Base-by-base conservation (phyloP, 23 red algal species). In the Agarophyton chilense region DNA sequence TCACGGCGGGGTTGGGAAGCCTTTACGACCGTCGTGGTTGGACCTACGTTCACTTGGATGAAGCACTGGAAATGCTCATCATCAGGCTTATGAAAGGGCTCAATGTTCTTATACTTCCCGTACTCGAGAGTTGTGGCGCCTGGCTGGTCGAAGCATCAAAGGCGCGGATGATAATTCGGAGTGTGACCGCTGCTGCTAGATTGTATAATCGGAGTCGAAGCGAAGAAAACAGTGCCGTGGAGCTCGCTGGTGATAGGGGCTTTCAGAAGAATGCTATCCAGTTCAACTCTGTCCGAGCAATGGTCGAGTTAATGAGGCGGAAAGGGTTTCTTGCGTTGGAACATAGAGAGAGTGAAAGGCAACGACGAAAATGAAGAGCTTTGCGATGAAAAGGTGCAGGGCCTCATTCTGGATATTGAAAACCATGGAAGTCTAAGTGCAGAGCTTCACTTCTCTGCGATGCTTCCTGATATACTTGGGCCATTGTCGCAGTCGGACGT, bases 21-120 rank as follows among this genome's bases (percentile, higher is more conserved):
- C 26, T 19, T 2, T 82, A 61, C 16, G 54, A 82, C 38, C 1
- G 14, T 16, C 26, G 56, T 21, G 78, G 78, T 19, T 82, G 54
- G 54, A 65, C 31, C 12, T 65, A 64, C 42, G 53, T 65, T 2
- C 78, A 82, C 19, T 57, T 82, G 17, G 54, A 82, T 46, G 78
- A 82, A 45, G 52, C 56, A 1, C 24, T 82, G 3, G 78, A 64
- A 46, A 65, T 82, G 78, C 33, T 65, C 7, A 65, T 82, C 31
- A 42, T 82, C 0, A 17, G 56, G 22, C 56, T 65, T 34, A 1
- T 82, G n/a, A 82, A 82, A 57, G 78, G n/a, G 18, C 55, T 82
- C 3, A 60, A 82, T 44, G 13, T 33, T 1, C 4, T 64, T 2
- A 82, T 63, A 25, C 31, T 63, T 1, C 56, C 78, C 3, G 62